Conservation (phyloP, 192 early-diverging fungal species). For the Diversispora epigaea region DNA sequence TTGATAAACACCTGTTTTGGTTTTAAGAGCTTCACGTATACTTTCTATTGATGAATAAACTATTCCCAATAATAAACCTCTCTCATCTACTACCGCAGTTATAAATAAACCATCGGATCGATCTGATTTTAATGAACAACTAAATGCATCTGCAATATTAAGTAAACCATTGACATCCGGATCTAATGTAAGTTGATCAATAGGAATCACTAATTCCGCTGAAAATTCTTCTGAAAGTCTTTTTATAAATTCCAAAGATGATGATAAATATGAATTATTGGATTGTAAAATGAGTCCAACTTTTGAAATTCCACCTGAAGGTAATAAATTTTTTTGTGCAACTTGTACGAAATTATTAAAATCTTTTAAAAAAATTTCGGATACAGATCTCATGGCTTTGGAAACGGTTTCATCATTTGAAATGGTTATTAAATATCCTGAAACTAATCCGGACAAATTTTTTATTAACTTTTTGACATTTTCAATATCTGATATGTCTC, state of each 20-base stretch:
- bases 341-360: conserved; percentile 15
- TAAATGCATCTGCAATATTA: conserved; percentile 60
- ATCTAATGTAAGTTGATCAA: conserved; percentile 18
- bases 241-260: conserved; percentile 8
- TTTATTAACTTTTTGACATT: not conserved
- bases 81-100: conserved; percentile 92
- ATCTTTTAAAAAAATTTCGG: not conserved
- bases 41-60: conserved; percentile 88
- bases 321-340: conserved; percentile 1
- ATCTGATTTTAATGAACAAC: conserved; percentile 65
- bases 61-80: conserved; percentile 82
- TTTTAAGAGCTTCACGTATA: conserved; percentile 75
- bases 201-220: conserved; percentile 3
- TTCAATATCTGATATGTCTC: not conserved
- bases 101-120: conserved; percentile 89
- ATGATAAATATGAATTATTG: not conserved
- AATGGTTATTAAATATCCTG: conserved; percentile 22
- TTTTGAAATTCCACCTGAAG: not conserved
- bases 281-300: not conserved
- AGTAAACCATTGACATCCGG: conserved; percentile 30
- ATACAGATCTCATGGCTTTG: not conserved
- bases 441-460: conserved; percentile 10
- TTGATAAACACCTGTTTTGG: conserved; percentile 88
- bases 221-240: not conserved
- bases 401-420: not conserved